phyloP scores from a whole-genome alignment of 345 rosid species.

The Alliaria petiolata region DNA sequence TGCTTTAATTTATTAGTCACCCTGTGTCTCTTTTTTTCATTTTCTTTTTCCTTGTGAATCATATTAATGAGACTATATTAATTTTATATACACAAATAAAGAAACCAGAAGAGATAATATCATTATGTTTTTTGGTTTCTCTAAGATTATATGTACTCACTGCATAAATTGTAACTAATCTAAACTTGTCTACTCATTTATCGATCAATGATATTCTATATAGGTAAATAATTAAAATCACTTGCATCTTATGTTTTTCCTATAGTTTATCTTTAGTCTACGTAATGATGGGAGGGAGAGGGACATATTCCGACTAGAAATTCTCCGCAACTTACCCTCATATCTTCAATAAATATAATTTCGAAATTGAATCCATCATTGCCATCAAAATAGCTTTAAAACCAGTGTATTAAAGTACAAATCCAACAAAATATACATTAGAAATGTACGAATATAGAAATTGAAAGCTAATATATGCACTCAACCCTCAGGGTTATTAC shows the following conservation, averaged over 20 bases:
- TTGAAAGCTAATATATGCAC: not conserved
- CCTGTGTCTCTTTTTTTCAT: not conserved
- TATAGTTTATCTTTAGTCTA: not conserved
- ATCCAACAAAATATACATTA: not conserved
- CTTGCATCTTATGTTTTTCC: not conserved
- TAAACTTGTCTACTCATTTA: slow-evolving; percentile 9
- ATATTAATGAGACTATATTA: slow-evolving; percentile 19
- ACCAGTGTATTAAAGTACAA: not conserved
- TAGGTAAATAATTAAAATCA: slow-evolving; percentile 3
- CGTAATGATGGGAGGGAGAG: not conserved
- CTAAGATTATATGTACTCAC: slow-evolving; percentile 19
- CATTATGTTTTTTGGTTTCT: slow-evolving; percentile 10
- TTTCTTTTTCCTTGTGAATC: not conserved
- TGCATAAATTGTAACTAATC: slow-evolving; percentile 32
- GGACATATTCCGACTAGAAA: not conserved
- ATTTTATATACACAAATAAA: slow-evolving; percentile 29
- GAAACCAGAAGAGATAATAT: slow-evolving; percentile 15
- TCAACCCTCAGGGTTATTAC: not conserved
- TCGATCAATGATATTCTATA: not conserved
- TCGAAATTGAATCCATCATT: not conserved
- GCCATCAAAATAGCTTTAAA: not conserved
- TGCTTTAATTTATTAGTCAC: slow-evolving; percentile 26
- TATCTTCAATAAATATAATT: not conserved
- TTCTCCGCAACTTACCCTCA: not conserved
- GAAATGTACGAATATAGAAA: not conserved